Evolutionary conservation across 257 asterid genomes (phyloP).

Genomic region (Leptodermis oblonga): DNA sequence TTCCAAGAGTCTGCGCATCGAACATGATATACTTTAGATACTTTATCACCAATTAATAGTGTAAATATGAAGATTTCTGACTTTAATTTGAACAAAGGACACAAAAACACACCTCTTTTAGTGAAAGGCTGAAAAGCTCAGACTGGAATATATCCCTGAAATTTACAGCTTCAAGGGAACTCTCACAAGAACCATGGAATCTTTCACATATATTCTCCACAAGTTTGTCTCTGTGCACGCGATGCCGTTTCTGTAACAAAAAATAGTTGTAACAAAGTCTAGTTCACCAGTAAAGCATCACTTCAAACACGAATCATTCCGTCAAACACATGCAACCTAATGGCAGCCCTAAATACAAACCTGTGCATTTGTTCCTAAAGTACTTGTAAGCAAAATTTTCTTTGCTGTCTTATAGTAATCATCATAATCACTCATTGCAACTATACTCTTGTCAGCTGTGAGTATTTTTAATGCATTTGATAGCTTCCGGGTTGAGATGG

Average conservation of each 20-base stretch:
- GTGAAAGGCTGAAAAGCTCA: constrained; percentile 65
- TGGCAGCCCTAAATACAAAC: constrained; percentile 24
- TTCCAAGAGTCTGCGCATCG: constrained; percentile 53
- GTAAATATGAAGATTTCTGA: not conserved
- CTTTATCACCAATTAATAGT: not conserved
- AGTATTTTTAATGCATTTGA: constrained; percentile 74
- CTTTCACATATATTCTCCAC: constrained; percentile 35
- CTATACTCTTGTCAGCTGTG: constrained; percentile 55
- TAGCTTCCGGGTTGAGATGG: constrained; percentile 80
- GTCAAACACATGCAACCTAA: not conserved
- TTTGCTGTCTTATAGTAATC: constrained; percentile 62
- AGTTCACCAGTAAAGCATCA: not conserved
- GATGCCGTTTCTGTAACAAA: constrained; percentile 58
- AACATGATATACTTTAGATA: not conserved
- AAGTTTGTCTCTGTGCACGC: constrained; percentile 55
- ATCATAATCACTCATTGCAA: constrained; percentile 75
- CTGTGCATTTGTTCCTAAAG: constrained; percentile 78
- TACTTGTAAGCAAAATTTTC: constrained; percentile 48
- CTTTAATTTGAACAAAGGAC: too few species aligned
- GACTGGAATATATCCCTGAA: constrained; percentile 62
- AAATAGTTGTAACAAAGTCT: not conserved
- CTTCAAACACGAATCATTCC: not conserved
- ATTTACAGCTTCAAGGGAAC: constrained; percentile 55
- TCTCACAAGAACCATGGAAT: constrained; percentile 32
- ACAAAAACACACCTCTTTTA: constrained; percentile 56